A percentile compares a stretch with the other conserved stretches of the same genome.
Evolutionary conservation across 2,329 filamentous ascomycete genomes (phyloP).

Genomic region (Thelonectria blattea): DNA sequence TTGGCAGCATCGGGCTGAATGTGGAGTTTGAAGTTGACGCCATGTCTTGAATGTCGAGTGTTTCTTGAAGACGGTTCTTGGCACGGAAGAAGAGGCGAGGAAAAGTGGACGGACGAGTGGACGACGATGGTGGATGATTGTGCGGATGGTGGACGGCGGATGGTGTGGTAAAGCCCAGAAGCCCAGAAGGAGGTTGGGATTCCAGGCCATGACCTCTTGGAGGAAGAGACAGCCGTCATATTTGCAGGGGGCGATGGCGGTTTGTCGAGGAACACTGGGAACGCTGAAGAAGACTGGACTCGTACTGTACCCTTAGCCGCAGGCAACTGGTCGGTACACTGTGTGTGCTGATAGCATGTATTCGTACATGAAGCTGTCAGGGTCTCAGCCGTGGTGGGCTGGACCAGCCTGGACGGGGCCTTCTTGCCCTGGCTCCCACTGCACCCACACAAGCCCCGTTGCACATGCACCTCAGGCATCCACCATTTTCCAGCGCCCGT

Average conservation of each 20-base stretch:
- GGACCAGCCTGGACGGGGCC: not conserved
- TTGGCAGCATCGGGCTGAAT: not conserved
- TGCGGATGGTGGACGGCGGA: not conserved
- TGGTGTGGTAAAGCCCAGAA: constrained; percentile 11
- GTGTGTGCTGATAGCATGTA: not conserved
- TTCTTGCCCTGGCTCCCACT: not conserved
- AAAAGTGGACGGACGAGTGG: constrained; percentile 1
- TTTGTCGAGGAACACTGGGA: not conserved
- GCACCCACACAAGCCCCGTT: not conserved
- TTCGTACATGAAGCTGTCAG: not conserved
- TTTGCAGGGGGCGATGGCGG: not conserved
- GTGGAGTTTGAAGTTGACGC: not conserved
- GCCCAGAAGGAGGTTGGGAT: constrained; percentile 3
- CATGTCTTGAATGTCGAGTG: not conserved
- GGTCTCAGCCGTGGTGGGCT: not conserved
- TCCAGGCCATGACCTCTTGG: not conserved
- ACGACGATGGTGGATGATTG: not conserved
- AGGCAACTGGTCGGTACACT: not conserved
- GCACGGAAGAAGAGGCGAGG: not conserved
- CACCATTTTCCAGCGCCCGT: not conserved
- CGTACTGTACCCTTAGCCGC: not conserved
- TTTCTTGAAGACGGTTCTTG: not conserved
- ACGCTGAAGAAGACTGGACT: not conserved
- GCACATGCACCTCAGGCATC: constrained; percentile 1
- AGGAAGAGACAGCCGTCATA: not conserved